phyloP scores from a whole-genome alignment of 208 protist genomes.

The Phytomonas francai region DNA sequence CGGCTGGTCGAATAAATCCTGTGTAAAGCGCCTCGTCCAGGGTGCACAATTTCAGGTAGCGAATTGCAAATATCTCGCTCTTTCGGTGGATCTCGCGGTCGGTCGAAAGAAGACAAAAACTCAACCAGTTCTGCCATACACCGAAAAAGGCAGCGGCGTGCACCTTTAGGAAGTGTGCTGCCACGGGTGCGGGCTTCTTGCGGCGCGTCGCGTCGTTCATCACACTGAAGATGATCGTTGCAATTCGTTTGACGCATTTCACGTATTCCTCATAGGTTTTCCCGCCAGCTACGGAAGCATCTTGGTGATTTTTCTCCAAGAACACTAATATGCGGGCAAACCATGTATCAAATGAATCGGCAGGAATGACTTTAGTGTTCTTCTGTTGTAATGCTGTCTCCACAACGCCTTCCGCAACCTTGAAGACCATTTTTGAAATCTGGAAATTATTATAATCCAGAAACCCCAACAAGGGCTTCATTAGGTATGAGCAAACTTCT shows the following conservation, averaged over 20 bases:
- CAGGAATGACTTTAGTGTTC: constrained; percentile 26
- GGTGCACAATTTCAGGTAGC: constrained; percentile 74
- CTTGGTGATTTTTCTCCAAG: constrained; percentile 50
- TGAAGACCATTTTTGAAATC: constrained; percentile 64
- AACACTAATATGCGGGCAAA: constrained; percentile 50
- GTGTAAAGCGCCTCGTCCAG: constrained; percentile 58
- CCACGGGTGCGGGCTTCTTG: constrained; percentile 61
- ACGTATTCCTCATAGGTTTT: constrained; percentile 61
- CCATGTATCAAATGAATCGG: constrained; percentile 48
- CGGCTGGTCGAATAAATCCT: constrained; percentile 11
- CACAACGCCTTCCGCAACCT: constrained; percentile 71
- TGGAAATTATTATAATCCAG: constrained; percentile 58
- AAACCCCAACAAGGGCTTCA: constrained; percentile 48
- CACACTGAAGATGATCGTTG: constrained; percentile 55
- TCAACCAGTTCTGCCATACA: constrained; percentile 69
- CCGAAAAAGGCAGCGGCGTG: constrained; percentile 37
- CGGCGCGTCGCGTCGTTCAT: constrained; percentile 69
- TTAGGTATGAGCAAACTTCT: constrained; percentile 26
- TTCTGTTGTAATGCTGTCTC: constrained; percentile 51
- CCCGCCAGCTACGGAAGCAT: constrained; percentile 26
- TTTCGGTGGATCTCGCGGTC: constrained; percentile 49
- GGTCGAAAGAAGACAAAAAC: constrained; percentile 33
- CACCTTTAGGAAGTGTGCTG: constrained; percentile 45
- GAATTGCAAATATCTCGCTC: constrained; percentile 72
- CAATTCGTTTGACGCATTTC: constrained; percentile 76